Percentiles rank a stretch among this genome's conserved stretches.
These are phyloP conservation scores for Candida piceae DNA, from an alignment of 805 yeast species.

Conservation along the genomic window DNA sequence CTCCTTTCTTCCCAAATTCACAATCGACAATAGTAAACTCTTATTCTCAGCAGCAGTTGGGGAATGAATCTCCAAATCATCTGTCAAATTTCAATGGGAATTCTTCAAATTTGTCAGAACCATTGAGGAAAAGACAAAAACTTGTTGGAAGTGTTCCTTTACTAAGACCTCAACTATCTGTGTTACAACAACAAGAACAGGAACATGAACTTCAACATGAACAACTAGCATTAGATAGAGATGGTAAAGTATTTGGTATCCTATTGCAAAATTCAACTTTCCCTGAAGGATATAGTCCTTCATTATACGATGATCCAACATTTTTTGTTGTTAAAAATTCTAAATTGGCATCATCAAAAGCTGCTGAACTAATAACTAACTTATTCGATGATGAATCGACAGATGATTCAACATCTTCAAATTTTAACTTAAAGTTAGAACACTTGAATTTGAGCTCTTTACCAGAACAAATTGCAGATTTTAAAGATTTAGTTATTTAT, in stretches of 20 bases:
- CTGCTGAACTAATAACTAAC: conserved; percentile 37
- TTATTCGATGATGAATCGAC: conserved; percentile 38
- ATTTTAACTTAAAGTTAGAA: conserved; percentile 42
- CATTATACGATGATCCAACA: conserved; percentile 30
- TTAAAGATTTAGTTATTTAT: conserved; percentile 48
- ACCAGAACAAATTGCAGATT: conserved; percentile 56
- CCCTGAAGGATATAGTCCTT: conserved; percentile 26
- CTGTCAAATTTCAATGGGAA: too few relatives aligned
- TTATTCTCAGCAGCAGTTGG: too few relatives aligned
- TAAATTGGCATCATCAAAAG: conserved; percentile 24
- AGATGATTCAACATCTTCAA: conserved; percentile 16
- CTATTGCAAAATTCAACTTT: conserved; percentile 23
- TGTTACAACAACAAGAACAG: conserved; percentile 1
- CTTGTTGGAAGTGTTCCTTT: conserved; percentile 3
- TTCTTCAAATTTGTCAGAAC: conserved; percentile 19
- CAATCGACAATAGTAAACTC: conserved; percentile 18
- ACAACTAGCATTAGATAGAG: conserved; percentile 47
- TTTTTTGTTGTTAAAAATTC: conserved; percentile 26
- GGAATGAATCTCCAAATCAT: too few relatives aligned
- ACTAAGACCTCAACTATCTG: conserved; percentile 1
- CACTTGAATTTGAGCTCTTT: conserved; percentile 40
- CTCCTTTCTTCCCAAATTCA: conserved; percentile 19
- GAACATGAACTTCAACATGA: conserved; percentile 6
- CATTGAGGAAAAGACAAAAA: conserved; percentile 24
- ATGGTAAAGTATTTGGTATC: conserved; percentile 34